A percentile compares a stretch with the other conserved stretches of the same genome.
Conservation (phyloP, 768 basidiomycete species). For the Psilocybe azurescens region DNA sequence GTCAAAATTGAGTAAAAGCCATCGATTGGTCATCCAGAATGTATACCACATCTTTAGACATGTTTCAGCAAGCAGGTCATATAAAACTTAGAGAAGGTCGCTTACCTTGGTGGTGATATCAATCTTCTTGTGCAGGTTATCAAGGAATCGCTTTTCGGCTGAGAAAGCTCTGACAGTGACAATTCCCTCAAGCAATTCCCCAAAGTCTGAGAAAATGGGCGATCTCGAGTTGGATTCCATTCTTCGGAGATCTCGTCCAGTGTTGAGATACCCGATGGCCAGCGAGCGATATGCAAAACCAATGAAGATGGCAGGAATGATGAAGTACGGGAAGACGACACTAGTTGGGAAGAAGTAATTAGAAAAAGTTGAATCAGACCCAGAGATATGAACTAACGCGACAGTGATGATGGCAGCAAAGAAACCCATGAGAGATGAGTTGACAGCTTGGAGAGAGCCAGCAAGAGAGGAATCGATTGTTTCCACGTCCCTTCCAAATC, state of each 20-base stretch:
- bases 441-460: conserved; percentile 73
- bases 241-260: conserved; percentile 82
- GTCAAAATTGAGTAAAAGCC: conserved; percentile 87
- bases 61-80: background rate
- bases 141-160: conserved; percentile 77
- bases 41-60: conserved; percentile 74
- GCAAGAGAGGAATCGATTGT: conserved; percentile 82
- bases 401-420: conserved; percentile 77
- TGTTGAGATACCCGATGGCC: conserved; percentile 75
- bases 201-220: conserved; percentile 84
- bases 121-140: conserved; percentile 73
- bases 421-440: conserved; percentile 78
- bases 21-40: conserved; percentile 91
- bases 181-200: conserved; percentile 84
- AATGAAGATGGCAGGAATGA: conserved; percentile 78
- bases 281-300: conserved; percentile 75
- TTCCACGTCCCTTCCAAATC: conserved; percentile 88
- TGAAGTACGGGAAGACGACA: conserved; percentile 81
- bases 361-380: background rate
- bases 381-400: conserved; percentile 66
- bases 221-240: conserved; percentile 91
- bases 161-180: conserved; percentile 94
- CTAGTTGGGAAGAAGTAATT: conserved; percentile 38
- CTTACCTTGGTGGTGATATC: conserved; percentile 78
- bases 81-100: background rate